Evolutionary conservation across 352 stramenopile genomes (phyloP), one percentile per base, ranked within the genome.

Genomic region (Globisporangium acanthophoron): DNA sequence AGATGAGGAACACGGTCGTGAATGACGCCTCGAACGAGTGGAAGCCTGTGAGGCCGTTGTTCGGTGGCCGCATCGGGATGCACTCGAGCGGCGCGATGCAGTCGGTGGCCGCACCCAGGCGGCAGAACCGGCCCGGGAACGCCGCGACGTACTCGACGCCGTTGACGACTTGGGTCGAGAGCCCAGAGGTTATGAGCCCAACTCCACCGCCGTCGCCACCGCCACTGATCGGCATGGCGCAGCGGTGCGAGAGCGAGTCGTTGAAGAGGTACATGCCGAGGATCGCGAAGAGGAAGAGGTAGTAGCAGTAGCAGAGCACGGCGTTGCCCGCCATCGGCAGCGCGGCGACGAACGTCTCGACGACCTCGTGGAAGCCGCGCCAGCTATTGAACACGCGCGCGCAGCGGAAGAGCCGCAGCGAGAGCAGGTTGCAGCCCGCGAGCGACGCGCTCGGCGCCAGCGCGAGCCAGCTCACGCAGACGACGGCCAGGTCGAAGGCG

Each of bases 181-280:
- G 33, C 33, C 53, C 43, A 18, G 43, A 15, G 2, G 54, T 33
- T 12, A 55, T 1, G 13, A 35, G 15, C 1, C 15, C 13, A 18
- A 16, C 24, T 6, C 12, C 27, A 7, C 60, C 70, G 0, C 37
- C 74, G 8, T 48, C 60, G 16, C 65, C 63, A 0, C 73, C 60
- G 9, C 70, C 65, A 27, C 24, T 27, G 3, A 79, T 24, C 5
- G 49, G 56, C 11, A 56, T 37, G 0, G 81, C 80, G 44, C 85
- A 94, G 8, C 83, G 78, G 62, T 92, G 70, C 24, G 84, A 87
- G 6, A 94, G 64, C 3, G 83, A 87, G 53, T 92, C 81, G 54
- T 87, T 86, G 68, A 94, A 94, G 2, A 94, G 64, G 61, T 94
- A 94, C 82, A 94, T 91, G 3, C 83, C 82, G 16, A 94, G 66